Conservation (phyloP, 1,284 basidiomycete species). For the Pyrrhoderma noxium region DNA sequence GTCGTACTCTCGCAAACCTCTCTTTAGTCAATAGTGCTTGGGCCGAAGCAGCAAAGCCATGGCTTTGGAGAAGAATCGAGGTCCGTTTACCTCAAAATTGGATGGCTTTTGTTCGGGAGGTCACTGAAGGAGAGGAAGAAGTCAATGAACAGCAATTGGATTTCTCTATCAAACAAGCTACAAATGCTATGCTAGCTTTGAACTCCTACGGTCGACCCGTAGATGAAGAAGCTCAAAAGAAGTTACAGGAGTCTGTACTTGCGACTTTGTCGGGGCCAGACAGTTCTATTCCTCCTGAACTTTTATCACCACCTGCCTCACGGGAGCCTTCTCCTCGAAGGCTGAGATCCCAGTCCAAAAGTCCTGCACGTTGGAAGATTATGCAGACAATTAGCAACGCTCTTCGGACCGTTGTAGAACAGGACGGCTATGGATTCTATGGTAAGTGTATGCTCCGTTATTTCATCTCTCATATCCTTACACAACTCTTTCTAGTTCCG, state of each 20-base stretch:
- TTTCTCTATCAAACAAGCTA: constrained; percentile 25
- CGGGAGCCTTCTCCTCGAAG: constrained; percentile 74
- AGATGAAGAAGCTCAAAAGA: constrained; percentile 38
- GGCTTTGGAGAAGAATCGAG: constrained; percentile 74
- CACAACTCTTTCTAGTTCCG: constrained; percentile 46
- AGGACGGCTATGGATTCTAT: constrained; percentile 59
- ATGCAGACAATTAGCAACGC: constrained; percentile 69
- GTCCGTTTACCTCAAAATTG: constrained; percentile 71
- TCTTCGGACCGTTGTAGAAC: constrained; percentile 58
- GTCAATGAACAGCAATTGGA: constrained; percentile 30
- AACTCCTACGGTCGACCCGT: constrained; percentile 30
- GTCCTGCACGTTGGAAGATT: constrained; percentile 74
- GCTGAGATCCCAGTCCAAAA: constrained; percentile 64
- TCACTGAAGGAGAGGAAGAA: constrained; percentile 61
- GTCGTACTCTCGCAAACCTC: constrained; percentile 56
- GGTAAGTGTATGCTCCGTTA: constrained; percentile 34
- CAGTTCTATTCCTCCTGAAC: constrained; percentile 59
- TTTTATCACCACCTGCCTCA: constrained; percentile 68
- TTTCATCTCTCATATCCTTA: constrained; percentile 9
- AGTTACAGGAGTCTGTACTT: constrained; percentile 55
- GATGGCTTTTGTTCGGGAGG: constrained; percentile 70
- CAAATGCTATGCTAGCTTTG: constrained; percentile 56
- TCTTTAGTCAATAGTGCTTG: constrained; percentile 68
- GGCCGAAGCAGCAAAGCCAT: constrained; percentile 72
- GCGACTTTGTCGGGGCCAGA: constrained; percentile 53